phyloP scores from a whole-genome alignment of 192 early-diverging fungal species.

The Funneliformis mosseae region DNA sequence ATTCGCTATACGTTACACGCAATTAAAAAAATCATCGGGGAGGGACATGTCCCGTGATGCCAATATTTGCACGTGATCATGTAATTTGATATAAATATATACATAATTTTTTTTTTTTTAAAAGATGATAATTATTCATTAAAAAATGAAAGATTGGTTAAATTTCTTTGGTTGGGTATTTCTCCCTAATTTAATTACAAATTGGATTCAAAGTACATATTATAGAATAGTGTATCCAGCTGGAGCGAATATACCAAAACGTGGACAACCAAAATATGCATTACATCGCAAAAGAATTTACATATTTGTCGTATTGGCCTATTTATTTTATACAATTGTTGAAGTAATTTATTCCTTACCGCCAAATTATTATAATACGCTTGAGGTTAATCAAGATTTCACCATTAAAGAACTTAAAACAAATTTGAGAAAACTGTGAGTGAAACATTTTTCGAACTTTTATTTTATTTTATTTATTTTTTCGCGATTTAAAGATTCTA shows the following conservation, averaged over 20 bases:
- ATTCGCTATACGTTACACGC: no score
- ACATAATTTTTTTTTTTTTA: no score
- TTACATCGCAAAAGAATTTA: conserved; percentile 48
- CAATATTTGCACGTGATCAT: no score
- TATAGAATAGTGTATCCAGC: conserved; percentile 44
- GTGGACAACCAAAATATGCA: conserved; percentile 41
- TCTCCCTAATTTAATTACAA: conserved; percentile 44
- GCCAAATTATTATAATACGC: conserved; percentile 45
- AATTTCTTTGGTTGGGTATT: conserved; percentile 24
- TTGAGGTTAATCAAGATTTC: conserved; percentile 41
- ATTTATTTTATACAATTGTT: conserved; percentile 47
- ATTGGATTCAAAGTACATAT: conserved; percentile 44
- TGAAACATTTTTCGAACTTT: background rate
- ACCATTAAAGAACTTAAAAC: conserved; percentile 41
- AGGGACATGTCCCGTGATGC: no score
- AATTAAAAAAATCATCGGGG: no score
- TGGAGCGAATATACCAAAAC: conserved; percentile 40
- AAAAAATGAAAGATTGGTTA: background rate
- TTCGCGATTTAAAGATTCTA: background rate
- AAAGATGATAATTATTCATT: no score
- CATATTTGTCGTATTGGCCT: conserved; percentile 41
- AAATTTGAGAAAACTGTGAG: conserved; percentile 45
- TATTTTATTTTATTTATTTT: background rate
- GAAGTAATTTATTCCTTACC: conserved; percentile 41
- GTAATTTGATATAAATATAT: no score